A percentile compares a stretch with the other conserved stretches of the same genome.
These are phyloP conservation scores for Torulaspora microellipsoides DNA, from an alignment of 805 yeast genomes.

Conservation along the genomic window DNA sequence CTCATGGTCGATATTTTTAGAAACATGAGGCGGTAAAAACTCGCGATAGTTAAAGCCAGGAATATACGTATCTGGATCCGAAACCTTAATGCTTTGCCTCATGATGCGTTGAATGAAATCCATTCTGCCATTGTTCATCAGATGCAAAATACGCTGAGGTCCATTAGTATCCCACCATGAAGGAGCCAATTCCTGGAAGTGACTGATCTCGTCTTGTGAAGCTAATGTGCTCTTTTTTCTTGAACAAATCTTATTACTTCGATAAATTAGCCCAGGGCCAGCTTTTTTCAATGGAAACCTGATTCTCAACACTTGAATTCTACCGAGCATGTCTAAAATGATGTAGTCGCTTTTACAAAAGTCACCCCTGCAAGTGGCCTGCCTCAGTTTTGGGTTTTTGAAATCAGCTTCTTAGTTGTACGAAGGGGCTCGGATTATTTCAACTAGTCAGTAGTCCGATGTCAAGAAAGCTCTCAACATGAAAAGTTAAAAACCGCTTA, in stretches of 20 bases:
- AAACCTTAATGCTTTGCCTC: slow-evolving; percentile 24
- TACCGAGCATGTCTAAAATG: not conserved
- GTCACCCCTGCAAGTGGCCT: too few species aligned
- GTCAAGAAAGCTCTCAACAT: too few species aligned
- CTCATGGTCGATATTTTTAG: slow-evolving; percentile 52
- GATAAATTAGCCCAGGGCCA: not conserved
- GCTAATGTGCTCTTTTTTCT: slow-evolving; percentile 14
- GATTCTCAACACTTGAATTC: not conserved
- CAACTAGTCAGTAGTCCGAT: too few species aligned
- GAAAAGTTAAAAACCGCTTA: too few species aligned
- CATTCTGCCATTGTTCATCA: slow-evolving; percentile 87
- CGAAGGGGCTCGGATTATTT: too few species aligned
- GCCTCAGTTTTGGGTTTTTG: too few species aligned
- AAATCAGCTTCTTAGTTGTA: too few species aligned
- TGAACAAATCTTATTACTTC: not conserved
- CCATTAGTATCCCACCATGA: slow-evolving; percentile 98
- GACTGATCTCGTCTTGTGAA: slow-evolving; percentile 59
- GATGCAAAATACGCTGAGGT: slow-evolving; percentile 87
- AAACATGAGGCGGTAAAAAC: slow-evolving; percentile 56
- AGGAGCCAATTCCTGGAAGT: slow-evolving; percentile 82
- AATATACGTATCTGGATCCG: slow-evolving; percentile 47
- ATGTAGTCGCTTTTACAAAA: too few species aligned
- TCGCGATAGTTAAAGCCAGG: slow-evolving; percentile 70
- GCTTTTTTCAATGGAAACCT: not conserved
- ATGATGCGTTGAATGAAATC: slow-evolving; percentile 74